Evolutionary conservation across 352 stramenopile genomes (phyloP).

Genomic region (Proteromonas lacertae): DNA sequence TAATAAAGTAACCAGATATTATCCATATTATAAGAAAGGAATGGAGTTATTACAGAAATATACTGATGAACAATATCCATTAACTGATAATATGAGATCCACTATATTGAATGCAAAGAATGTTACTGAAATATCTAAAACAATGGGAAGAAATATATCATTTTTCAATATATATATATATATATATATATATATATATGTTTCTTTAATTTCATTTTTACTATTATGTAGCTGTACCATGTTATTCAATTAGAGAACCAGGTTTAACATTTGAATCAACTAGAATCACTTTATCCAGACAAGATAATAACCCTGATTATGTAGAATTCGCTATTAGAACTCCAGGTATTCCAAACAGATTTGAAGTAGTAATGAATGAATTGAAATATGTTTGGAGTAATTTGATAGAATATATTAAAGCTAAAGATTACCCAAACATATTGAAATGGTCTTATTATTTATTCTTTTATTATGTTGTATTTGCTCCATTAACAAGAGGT

Average conservation of each 20-base stretch:
- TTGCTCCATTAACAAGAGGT: slow-evolving; percentile 7
- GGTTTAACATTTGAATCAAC: not conserved
- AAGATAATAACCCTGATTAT: not conserved
- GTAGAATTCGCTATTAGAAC: slow-evolving; percentile 9
- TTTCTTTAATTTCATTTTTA: no score
- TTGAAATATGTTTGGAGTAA: not conserved
- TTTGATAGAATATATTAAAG: not conserved
- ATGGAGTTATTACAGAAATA: slow-evolving; percentile 4
- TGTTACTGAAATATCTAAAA: not conserved
- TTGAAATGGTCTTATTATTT: not conserved
- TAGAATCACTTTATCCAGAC: not conserved
- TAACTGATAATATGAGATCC: not conserved
- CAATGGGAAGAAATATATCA: slow-evolving; percentile 4
- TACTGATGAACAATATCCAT: not conserved
- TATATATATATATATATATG: no score
- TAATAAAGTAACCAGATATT: slow-evolving; percentile 4
- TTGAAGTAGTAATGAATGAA: slow-evolving; percentile 3
- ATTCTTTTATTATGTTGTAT: slow-evolving; percentile 9
- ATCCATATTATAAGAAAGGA: slow-evolving; percentile 3
- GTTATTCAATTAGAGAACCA: not conserved
- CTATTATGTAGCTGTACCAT: slow-evolving; percentile 8
- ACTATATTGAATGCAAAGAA: not conserved
- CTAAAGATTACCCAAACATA: not conserved
- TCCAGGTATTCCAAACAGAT: slow-evolving; percentile 5
- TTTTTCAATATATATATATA: no score